Evolutionary conservation across 2,329 filamentous ascomycete genomes (phyloP), one percentile per base, ranked within the genome.

Genomic region (Plectosphaerella plurivora): DNA sequence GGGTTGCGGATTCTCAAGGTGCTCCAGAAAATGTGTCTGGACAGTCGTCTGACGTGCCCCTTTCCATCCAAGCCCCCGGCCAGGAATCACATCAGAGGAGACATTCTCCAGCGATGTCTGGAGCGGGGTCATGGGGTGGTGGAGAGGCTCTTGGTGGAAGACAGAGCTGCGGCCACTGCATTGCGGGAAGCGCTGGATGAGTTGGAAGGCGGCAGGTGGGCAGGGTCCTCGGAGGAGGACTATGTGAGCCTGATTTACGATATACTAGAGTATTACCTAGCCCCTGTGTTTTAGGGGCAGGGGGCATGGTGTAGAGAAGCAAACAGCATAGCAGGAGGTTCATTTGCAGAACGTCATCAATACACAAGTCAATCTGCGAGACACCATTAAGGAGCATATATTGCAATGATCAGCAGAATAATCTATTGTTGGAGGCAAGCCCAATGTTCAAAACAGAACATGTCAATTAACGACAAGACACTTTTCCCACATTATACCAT

Each of bases 1-100:
- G 78, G 86, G 8, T 88, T 87, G 82, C 76, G 78, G 7, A 73
- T 96, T 4, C 74, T 97, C 5, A 78, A 79, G 53, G 83, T 93
- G 56, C 64, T 97, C 2, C 86, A 95, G 62, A 86, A 87, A 53
- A 65, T 95, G 47, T 83, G 82, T 25, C 66, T 77, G 46, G 65
- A 68, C 24, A 78, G 76, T 24, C 61, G 66, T 7, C 57, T 63
- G 4, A 66, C 84, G 12, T 83, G 75, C 53, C 77, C 81, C 3
- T 81, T 80, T 7, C 37, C 55, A 66, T 66, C 3, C 65, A 68
- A 33, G 44, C n/a, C 18, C 10, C 28, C 9, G 10, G n/a, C 16
- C 18, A 11, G 18, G 16, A 82, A 83, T 77, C 86, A 89, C 52
- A 73, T 91, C 3, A 76, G 90, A 55, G 87, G 87, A 0, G 84